Evolutionary conservation across 176 grass and related monocot genomes (phyloP), one percentile per base, ranked within the genome.

Genomic region (Microstegium vimineum): DNA sequence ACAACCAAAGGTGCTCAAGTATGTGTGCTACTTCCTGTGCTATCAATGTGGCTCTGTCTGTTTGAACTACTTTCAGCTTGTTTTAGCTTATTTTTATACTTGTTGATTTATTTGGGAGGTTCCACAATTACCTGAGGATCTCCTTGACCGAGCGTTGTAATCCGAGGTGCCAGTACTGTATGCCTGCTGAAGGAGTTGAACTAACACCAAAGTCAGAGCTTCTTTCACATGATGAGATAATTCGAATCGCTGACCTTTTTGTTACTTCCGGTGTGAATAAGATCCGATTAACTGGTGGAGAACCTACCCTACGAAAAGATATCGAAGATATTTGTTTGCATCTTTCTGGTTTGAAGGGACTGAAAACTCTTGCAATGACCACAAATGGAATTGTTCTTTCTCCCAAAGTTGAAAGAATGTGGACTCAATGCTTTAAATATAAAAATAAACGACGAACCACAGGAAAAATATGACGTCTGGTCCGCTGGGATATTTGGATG

Each of bases 281-380:
- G 88, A 97, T 97, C 54, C 82, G 92, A 69, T 85, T 97, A 36
- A 97, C 92, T 35, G 94, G 92, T 18, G 92, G 94, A 62, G 94
- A 97, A 75, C 92, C 92, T n/a, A 92, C 94, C 5, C 34, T 97
- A 61, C 89, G 92, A 79, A 94, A 97, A 84, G 94, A 94, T 65
- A 89, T 97, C 8, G 94, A 97, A 76, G 94, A 94, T 11, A 97
- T 97, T 70, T 97, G 92, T 61, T 84, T 88, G 2, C 88, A 88
- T 88, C 87, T 97, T 74, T 94, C 95, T 54, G 40, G 70, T 35
- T 68, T 98, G 34, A 94, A 94, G 81, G 95, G 95, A 77, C 62
- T 98, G 38, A 85, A 94, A 87, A 94, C 92, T 62, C 81, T 98
- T 79, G 90, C 95, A 75, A 98, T 98, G 84, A 98, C 95, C 20